These are phyloP conservation scores for Inosperma sp. DNA, from an alignment of 768 basidiomycete genomes.

Conservation along the genomic window DNA sequence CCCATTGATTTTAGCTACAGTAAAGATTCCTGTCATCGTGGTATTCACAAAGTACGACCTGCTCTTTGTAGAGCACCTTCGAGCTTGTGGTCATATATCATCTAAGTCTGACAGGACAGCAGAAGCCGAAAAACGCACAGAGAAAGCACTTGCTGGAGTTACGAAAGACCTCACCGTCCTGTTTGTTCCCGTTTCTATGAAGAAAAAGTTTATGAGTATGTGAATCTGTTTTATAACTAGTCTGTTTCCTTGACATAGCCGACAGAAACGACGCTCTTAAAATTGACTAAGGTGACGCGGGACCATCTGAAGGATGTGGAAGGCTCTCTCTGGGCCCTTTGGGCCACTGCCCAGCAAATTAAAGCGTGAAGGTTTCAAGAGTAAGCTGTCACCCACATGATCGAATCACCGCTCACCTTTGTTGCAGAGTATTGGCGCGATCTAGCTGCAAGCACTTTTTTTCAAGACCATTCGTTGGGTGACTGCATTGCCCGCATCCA, in stretches of 20 bases:
- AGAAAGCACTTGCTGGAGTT: not conserved
- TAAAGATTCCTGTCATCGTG: conserved; percentile 24
- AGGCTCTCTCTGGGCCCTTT: conserved; percentile 8
- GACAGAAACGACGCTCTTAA: conserved; percentile 2
- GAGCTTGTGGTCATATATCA: not conserved
- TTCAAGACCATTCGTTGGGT: conserved; percentile 12
- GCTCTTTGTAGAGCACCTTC: conserved; percentile 12
- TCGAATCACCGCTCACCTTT: not conserved
- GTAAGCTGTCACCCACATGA: not conserved
- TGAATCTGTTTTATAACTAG: not conserved
- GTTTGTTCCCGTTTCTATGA: not conserved
- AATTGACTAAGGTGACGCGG: conserved; percentile 6
- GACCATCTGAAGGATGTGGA: conserved; percentile 3
- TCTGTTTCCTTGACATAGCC: not conserved
- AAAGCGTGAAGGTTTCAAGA: conserved; percentile 19
- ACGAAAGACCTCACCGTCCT: not conserved
- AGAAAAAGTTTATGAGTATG: not conserved
- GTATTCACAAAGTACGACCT: conserved; percentile 33
- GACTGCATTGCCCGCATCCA: conserved; percentile 1
- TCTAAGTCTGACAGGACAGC: not conserved
- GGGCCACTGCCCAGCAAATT: conserved; percentile 16
- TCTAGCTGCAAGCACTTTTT: conserved; percentile 10
- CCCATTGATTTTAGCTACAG: conserved; percentile 7
- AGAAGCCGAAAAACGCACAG: conserved; percentile 1
- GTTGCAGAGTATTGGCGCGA: conserved; percentile 14